Conservation (phyloP, 352 stramenopile species). For the Globisporangium heterothallicum region DNA sequence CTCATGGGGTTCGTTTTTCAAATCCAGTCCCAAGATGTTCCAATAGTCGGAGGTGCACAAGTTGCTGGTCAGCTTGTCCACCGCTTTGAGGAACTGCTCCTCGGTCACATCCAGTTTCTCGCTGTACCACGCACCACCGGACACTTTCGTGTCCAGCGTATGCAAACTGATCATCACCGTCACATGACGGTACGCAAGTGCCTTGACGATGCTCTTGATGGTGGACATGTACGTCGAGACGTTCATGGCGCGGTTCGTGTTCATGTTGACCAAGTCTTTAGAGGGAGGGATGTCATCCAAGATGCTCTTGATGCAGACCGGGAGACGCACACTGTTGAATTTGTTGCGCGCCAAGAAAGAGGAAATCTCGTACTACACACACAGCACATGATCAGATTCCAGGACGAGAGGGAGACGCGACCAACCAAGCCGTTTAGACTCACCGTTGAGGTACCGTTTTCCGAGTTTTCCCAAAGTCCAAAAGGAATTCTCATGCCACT, state of each 20-base stretch:
- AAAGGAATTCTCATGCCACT: conserved; percentile 48
- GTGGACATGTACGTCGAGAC: conserved; percentile 63
- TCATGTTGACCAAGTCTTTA: conserved; percentile 51
- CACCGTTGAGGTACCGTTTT: conserved; percentile 55
- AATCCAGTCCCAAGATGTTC: conserved; percentile 64
- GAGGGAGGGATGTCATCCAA: conserved; percentile 35
- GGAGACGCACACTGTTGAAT: conserved; percentile 63
- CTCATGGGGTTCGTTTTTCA: conserved; percentile 70
- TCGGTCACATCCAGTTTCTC: conserved; percentile 37
- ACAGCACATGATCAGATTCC: too few species aligned
- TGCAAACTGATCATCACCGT: conserved; percentile 69
- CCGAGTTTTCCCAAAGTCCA: conserved; percentile 64
- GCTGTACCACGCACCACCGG: conserved; percentile 57
- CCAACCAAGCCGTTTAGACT: conserved; percentile 4
- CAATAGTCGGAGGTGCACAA: conserved; percentile 52
- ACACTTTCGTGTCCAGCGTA: conserved; percentile 37
- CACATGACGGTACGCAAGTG: conserved; percentile 57
- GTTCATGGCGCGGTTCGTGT: conserved; percentile 65
- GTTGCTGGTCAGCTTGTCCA: conserved; percentile 54
- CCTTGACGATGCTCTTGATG: conserved; percentile 49
- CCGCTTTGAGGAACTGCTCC: conserved; percentile 44
- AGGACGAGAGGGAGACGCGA: background rate
- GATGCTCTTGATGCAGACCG: conserved; percentile 50
- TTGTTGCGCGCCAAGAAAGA: conserved; percentile 64
- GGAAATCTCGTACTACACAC: conserved; percentile 47